Conservation (phyloP, 139 green algal genomes). For the Chlorella sp. region DNA sequence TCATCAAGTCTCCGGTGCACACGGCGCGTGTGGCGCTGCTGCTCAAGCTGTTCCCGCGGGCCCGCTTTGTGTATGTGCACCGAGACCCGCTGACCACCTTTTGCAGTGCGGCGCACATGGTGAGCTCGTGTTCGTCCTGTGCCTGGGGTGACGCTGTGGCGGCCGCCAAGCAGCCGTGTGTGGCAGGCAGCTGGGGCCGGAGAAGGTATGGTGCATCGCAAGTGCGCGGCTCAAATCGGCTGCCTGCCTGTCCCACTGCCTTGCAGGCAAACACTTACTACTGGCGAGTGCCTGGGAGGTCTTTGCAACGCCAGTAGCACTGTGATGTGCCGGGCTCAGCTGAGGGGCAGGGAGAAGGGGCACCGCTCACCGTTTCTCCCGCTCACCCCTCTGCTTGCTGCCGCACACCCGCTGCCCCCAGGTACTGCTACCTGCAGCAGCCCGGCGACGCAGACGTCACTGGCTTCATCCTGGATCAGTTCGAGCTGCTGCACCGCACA, state of each 20-base stretch:
- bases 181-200: too few species aligned
- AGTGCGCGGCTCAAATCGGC: too few species aligned
- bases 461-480: slow-evolving; percentile 65
- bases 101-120: slow-evolving; percentile 36
- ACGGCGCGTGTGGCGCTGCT: slow-evolving; percentile 56
- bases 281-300: not conserved
- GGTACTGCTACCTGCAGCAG: slow-evolving; percentile 61
- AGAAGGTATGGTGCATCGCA: too few species aligned
- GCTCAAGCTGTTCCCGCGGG: slow-evolving; percentile 61
- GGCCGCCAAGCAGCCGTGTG: too few species aligned
- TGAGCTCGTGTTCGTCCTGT: too few species aligned
- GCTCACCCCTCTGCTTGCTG: too few species aligned
- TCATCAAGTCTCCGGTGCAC: slow-evolving; percentile 79
- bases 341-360: not conserved
- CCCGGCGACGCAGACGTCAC: slow-evolving; percentile 43
- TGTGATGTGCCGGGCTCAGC: not conserved
- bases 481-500: slow-evolving; percentile 46
- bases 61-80: slow-evolving; percentile 73
- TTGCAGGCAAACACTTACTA: slow-evolving; percentile 15
- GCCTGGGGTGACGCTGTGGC: too few species aligned
- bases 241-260: too few species aligned
- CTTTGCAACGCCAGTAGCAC: too few species aligned
- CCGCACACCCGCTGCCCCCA: too few species aligned
- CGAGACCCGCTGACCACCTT: slow-evolving; percentile 59
- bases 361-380: not conserved